Conservation (phyloP, 2,329 filamentous ascomycete genomes). For the Neurospora sp. region DNA sequence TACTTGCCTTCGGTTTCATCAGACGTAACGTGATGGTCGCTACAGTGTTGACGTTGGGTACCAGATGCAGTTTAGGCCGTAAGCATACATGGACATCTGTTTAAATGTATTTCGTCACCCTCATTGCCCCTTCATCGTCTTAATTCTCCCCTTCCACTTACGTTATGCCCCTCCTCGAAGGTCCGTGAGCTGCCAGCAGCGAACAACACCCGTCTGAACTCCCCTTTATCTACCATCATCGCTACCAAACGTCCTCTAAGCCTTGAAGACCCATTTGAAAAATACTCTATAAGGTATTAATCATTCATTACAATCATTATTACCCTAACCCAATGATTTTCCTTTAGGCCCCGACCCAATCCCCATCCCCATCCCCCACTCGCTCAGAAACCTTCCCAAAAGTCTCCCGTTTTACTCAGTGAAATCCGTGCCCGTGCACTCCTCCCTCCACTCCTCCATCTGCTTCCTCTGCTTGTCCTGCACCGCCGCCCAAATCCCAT, state of each 20-base stretch:
- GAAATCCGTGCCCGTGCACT: not conserved
- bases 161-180: not conserved
- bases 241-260: not conserved
- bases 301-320: not conserved
- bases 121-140: not conserved
- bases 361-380: not conserved
- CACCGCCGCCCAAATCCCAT: not conserved
- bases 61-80: not conserved
- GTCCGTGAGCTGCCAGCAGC: not conserved
- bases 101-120: not conserved
- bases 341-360: not conserved
- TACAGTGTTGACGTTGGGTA: not conserved
- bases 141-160: not conserved
- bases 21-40: not conserved
- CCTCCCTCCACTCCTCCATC: not conserved
- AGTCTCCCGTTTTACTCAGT: not conserved
- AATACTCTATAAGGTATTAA: not conserved
- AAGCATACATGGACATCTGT: not conserved
- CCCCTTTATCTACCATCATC: not conserved
- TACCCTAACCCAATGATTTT: not conserved
- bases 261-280: not conserved
- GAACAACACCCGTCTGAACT: not conserved
- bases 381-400: not conserved
- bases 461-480: not conserved
- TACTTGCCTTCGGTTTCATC: not conserved